Base-by-base conservation (phyloP, 2,329 filamentous ascomycete species). In the Pseudogymnoascus sp. region DNA sequence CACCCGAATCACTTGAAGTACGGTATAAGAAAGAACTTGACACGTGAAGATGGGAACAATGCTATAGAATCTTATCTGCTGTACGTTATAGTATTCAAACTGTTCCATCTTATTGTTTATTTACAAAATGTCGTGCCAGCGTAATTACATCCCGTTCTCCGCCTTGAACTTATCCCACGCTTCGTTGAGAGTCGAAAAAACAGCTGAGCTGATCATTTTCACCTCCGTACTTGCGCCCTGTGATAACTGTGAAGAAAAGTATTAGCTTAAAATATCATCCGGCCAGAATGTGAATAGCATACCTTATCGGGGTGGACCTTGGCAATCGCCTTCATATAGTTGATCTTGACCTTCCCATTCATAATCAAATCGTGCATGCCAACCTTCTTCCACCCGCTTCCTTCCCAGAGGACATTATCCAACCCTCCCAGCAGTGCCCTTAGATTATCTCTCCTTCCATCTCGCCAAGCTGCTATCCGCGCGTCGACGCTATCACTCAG, bases 281-380 rank as follows among this genome's bases (percentile, higher is more conserved):
- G 50, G 12, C 38, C 61, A 64, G 25, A 21, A 34, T 60, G 21
- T 60, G 69, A 64, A 65, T 16, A 66, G 69, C 85, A 77, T 81
- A 97, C 95, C 89, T 99, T 99, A 76, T 99, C 95, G 65, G 95
- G 95, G 82, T 99, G 95, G 69, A 95, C 95, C 82, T 97, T 97
- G 10, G 89, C 91, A 82, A 99, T 97, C 5, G 93, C 95, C 84
- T 96, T 97, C 95, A 99, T 97, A 74, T 99, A 99, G 65, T 90
- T 82, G 67, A 99, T 89, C 84, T 99, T 99, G 75, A 97, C 95
- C 81, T 93, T 96, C 69, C 90, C 92, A 36, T 92, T 87, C 82
- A 96, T 84, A 61, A 99, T 89, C 69, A 99, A 76, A 78, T 99
- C 95, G 67, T 93, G 89, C 85, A 99, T 86, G 34, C 91, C 92